Conservation (phyloP, 352 stramenopile genomes). For the Globisporangium nagaii region DNA sequence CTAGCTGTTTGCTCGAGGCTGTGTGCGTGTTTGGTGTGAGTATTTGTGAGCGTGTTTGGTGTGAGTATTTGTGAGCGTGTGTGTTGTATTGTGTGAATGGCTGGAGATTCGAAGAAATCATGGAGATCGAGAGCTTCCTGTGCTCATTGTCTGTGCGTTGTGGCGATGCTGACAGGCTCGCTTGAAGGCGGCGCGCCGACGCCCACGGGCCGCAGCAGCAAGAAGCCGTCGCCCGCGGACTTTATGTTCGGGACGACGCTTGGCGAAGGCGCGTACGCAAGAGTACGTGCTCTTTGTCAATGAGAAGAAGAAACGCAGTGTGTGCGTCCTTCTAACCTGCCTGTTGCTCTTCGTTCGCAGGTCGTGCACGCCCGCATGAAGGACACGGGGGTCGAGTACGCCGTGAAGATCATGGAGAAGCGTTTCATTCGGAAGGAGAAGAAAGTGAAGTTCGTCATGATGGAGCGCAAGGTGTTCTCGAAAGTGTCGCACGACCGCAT, state of each 20-base stretch:
- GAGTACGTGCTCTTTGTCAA: constrained; percentile 36
- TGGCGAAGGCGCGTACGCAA: constrained; percentile 83
- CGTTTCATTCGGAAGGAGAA: constrained; percentile 89
- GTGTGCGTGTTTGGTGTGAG: no score
- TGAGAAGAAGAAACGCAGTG: no score
- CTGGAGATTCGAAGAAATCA: no score
- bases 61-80: background rate
- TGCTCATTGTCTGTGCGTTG: background rate
- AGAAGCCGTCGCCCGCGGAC: constrained; percentile 78
- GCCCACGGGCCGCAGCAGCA: constrained; percentile 33
- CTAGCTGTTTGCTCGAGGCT: no score
- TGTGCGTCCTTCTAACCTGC: background rate
- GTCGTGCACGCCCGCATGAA: constrained; percentile 89
- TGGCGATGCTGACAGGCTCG: constrained; percentile 19
- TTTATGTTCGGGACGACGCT: constrained; percentile 89
- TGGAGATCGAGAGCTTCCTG: no score
- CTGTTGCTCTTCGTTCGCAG: constrained; percentile 9
- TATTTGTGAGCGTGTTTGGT: no score
- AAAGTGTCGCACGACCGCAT: constrained; percentile 85
- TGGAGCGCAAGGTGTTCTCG: constrained; percentile 89
- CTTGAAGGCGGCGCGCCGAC: constrained; percentile 22
- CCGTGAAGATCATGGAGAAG: constrained; percentile 92
- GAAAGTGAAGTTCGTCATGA: constrained; percentile 90
- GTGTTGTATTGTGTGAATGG: no score
- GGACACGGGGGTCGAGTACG: constrained; percentile 78